Percentiles rank a stretch among this genome's conserved stretches.
phyloP scores from a whole-genome alignment of 768 basidiomycete species.

The Pisolithus sp. region DNA sequence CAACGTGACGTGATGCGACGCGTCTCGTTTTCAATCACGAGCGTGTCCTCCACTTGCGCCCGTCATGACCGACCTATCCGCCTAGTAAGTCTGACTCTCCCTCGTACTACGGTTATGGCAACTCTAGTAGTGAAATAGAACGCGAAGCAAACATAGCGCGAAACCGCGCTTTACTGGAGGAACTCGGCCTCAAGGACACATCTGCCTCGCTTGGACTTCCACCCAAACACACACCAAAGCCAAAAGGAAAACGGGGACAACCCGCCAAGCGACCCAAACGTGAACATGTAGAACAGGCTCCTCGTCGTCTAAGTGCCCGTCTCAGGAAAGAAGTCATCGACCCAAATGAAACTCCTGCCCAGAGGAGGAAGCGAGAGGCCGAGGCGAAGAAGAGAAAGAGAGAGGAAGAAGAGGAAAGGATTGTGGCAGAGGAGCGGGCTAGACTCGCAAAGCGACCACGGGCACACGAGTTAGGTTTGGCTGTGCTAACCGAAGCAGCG shows the following conservation, averaged over 20 bases:
- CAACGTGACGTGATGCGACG: conserved; percentile 29
- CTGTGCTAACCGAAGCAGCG: conserved; percentile 43
- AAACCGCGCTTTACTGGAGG: conserved; percentile 67
- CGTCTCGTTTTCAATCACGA: conserved; percentile 7
- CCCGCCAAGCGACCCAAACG: conserved; percentile 50
- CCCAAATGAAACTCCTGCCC: conserved; percentile 57
- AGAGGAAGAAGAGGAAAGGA: conserved; percentile 55
- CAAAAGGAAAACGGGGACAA: conserved; percentile 57
- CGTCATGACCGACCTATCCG: conserved; percentile 39
- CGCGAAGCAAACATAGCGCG: conserved; percentile 78
- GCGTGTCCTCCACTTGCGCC: not conserved
- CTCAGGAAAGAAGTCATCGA: conserved; percentile 45
- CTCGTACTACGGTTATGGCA: not conserved
- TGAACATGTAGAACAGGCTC: conserved; percentile 37
- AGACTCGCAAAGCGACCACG: conserved; percentile 64
- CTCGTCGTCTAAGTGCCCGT: conserved; percentile 63
- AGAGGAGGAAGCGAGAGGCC: conserved; percentile 65
- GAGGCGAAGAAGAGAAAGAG: conserved; percentile 48
- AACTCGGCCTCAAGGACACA: conserved; percentile 61
- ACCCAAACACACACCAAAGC: conserved; percentile 31
- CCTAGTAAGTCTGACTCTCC: conserved; percentile 38
- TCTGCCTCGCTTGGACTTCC: conserved; percentile 42
- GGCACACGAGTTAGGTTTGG: conserved; percentile 56
- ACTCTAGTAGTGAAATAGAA: conserved; percentile 49
- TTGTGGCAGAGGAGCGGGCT: conserved; percentile 56